Evolutionary conservation across 2,329 filamentous ascomycete species (phyloP).

Genomic region (Hypoxylon rubiginosum): DNA sequence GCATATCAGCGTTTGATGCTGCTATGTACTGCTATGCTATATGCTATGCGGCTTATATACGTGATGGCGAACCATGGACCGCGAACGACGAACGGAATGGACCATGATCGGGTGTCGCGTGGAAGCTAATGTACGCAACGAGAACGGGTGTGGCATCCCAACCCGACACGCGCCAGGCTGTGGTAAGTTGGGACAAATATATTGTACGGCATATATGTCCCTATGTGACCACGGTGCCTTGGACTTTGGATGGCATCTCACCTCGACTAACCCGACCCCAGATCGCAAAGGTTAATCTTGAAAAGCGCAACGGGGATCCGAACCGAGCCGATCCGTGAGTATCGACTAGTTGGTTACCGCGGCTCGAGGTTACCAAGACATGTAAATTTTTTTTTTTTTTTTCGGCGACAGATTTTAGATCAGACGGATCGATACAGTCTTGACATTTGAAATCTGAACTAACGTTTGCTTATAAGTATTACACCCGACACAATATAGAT

Average conservation of each 20-base stretch:
- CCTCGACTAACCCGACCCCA: slow-evolving; percentile 31
- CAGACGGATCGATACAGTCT: slow-evolving; percentile 8
- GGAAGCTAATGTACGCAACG: slow-evolving; percentile 37
- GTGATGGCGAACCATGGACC: not conserved
- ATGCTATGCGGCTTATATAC: slow-evolving; percentile 35
- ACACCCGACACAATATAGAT: not conserved
- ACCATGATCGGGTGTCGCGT: slow-evolving; percentile 34
- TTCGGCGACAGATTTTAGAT: slow-evolving; percentile 6
- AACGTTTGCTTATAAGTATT: not conserved
- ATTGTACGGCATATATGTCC: slow-evolving; percentile 30
- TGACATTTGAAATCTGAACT: slow-evolving; percentile 9
- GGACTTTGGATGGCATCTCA: slow-evolving; percentile 32
- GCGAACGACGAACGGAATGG: not conserved
- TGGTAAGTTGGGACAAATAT: slow-evolving; percentile 35
- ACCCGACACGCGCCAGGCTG: slow-evolving; percentile 15
- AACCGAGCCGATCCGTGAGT: slow-evolving; percentile 34
- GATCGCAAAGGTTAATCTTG: slow-evolving; percentile 35
- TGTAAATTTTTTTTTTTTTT: too few species aligned
- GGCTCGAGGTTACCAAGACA: slow-evolving; percentile 24
- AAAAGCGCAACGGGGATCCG: slow-evolving; percentile 33
- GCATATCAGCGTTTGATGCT: slow-evolving; percentile 31
- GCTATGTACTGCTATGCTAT: slow-evolving; percentile 13
- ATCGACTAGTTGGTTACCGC: slow-evolving; percentile 22
- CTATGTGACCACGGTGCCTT: slow-evolving; percentile 34
- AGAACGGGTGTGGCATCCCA: slow-evolving; percentile 29